Base-by-base conservation (phyloP, 2,329 filamentous ascomycete species). In the Colletotrichum camelliae region DNA sequence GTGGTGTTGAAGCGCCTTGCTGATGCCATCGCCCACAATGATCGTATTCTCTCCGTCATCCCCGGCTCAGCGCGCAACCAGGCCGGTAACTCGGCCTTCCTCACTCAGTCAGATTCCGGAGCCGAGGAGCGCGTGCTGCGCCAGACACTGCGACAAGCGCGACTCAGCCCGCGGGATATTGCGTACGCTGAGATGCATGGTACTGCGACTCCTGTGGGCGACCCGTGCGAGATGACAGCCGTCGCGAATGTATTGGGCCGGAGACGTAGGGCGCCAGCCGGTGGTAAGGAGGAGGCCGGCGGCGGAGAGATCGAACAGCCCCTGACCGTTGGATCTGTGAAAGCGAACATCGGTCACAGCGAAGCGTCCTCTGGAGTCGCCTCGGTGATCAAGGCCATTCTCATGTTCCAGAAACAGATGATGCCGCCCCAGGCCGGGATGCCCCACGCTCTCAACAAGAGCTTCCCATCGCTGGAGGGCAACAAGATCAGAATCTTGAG, bases 1-100 rank as follows among this genome's bases (percentile, higher is more conserved):
- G 77, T 91, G 0, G 77, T 90, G 2, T 74, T 92, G 1, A 91
- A 91, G 81, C 82, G 79, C 1, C 81, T 91, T 0, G 80, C 83
- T 2, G 81, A 86, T 64, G 90, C 90, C 0, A 48, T 90, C 0
- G 78, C 79, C 6, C 88, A 90, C 52, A 85, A 86, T 1, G 88
- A 92, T 78, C 81, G 81, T 0, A 83, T 89, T 21, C 78, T 85
- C 2, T 87, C 84, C 15, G 81, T 87, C 4, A 85, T 90, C 33
- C 76, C 82, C 0, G 83, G 80, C 1, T 84, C 84, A 0, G 84
- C 80, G 0, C 80, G 85, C 3, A 86, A 88, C 75, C 85, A 87
- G 64, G 87, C 88, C 70, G 85, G 85, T 4, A 85, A 82, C 35
- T 81, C 80, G 9, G 80, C 79, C 0, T 79, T 80, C 9, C 80